Base-by-base conservation (phyloP, 495 filamentous ascomycete species). In the Penicillium longicatenatum region DNA sequence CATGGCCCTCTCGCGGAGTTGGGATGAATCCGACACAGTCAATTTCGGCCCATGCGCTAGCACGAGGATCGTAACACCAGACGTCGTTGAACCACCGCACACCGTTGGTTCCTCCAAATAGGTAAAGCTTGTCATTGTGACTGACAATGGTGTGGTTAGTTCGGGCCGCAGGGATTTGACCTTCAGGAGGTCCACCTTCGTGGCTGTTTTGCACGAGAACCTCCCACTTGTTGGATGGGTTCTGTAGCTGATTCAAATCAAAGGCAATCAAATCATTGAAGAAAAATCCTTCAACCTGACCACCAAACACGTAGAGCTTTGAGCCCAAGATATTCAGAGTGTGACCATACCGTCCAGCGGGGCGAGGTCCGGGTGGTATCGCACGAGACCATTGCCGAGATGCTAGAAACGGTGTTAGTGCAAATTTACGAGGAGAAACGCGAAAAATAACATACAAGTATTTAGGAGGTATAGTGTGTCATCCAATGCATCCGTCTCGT, bases 231-330 rank as follows among this genome's bases (percentile, higher is more conserved):
- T 95, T 98, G 35, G 84, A 84, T 2, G 91, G 85, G 68, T 86
- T 88, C 69, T 97, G 93, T 10, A 99, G 77, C 47, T 92, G 89
- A 64, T 98, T 98, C 55, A 99, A 76, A 69, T 99, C 95, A 64
- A 99, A 99, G 7, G 94, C 93, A 30, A 93, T 82, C n/a, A 99
- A 73, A 66, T 99, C 95, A 60, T 99, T 98, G 83, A 98, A 97
- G 65, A 98, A 99, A 69, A 87, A 91, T 1, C 91, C 92, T 73
- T 98, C 95, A 0, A 98, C 94, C 67, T 99, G 95, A 44, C 95
- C 95, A 58, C 95, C 95, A 68, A 99, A 99, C 7, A 98, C 86
- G 71, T 92, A 99, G 30, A 99, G 89, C 66, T 92, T 97, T 22
- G 95, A 97, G 12, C 94, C 93, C 8, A 99, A 72, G 52, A 98